Evolutionary conservation across 2,329 filamentous ascomycete genomes (phyloP).

Genomic region (Aspergillus glaucus): DNA sequence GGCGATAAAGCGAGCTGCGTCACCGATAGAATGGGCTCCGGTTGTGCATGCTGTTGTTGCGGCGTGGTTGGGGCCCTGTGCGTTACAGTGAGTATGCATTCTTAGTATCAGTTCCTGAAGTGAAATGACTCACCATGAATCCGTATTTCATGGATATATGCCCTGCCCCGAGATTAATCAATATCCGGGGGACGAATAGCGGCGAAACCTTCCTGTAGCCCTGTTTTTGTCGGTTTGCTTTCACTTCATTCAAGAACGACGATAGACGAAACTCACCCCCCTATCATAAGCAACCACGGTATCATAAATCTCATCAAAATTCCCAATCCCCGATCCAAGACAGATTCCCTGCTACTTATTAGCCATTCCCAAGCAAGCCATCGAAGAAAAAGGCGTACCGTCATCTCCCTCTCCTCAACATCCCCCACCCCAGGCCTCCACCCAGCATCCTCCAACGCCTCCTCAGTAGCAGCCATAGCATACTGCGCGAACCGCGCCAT

Average conservation of each 20-base stretch:
- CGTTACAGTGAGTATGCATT: neutral
- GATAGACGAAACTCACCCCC: slow-evolving; percentile 49
- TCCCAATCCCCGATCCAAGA: slow-evolving; percentile 91
- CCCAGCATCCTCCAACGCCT: slow-evolving; percentile 75
- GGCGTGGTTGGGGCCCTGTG: slow-evolving; percentile 78
- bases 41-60: slow-evolving; percentile 95
- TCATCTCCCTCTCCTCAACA: slow-evolving; percentile 62
- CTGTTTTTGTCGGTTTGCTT: slow-evolving; percentile 39
- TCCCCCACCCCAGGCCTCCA: slow-evolving; percentile 57
- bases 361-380: neutral
- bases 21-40: slow-evolving; percentile 87
- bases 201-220: slow-evolving; percentile 92
- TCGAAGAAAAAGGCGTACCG: slow-evolving; percentile 38
- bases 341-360: slow-evolving; percentile 65
- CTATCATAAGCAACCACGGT: slow-evolving; percentile 71
- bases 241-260: slow-evolving; percentile 4
- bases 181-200: slow-evolving; percentile 81
- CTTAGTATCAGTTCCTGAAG: too few species aligned
- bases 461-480: slow-evolving; percentile 75
- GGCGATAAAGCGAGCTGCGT: slow-evolving; percentile 88
- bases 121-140: slow-evolving; percentile 49
- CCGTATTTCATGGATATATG: slow-evolving; percentile 91
- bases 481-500: slow-evolving; percentile 93
- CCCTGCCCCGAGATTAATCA: slow-evolving; percentile 92
- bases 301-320: slow-evolving; percentile 81